Base-by-base conservation (phyloP, 345 rosid species). In the Acer yangbiense region DNA sequence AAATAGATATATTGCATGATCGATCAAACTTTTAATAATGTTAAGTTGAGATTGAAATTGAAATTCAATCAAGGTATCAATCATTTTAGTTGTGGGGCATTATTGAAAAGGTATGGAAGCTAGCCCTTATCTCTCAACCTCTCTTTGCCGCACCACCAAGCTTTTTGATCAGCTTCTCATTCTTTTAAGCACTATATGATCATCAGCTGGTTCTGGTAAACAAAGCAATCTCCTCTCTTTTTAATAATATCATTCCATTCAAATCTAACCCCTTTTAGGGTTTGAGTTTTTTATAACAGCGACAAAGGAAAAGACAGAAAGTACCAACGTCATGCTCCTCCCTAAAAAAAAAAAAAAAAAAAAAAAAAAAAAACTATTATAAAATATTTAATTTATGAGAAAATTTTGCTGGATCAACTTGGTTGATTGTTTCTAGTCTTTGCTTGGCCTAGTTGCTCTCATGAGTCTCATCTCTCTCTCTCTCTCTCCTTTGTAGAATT, bases 251-350 rank as follows among this genome's bases (percentile, higher is more conserved):
- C 80, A 78, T 80, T 80, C 81, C 79, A 82, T 82, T 86, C 85
- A 87, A 85, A 86, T 83, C 83, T 85, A 75, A 60, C 23, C 61
- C 83, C 90, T 86, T 86, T 87, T 86, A 78, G 82, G 90, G 85
- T 83, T 89, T 84, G 89, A 91, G 92, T 83, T 88, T 89, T 84
- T 87, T 86, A 83, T 87, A 84, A 85, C 85, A 83, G 79, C 80
- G 82, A 77, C 81, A 54, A 82, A 85, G 52, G 85, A 84, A 79
- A 78, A 81, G 81, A 78, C 68, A 87, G 70, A 89, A 88, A 88
- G 89, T 72, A 81, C 74, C 83, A 80, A 81, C 75, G 78, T 85
- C 89, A 82, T 43, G 57, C 27, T 74, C 66, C 76, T 65, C 46
- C 46, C 46, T 2, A 0, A 43, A 7, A 6, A 41, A 41, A 32